A percentile compares a stretch with the other conserved stretches of the same genome.
Conservation (phyloP, 2,329 filamentous ascomycete genomes). For the Colletotrichum lentis region DNA sequence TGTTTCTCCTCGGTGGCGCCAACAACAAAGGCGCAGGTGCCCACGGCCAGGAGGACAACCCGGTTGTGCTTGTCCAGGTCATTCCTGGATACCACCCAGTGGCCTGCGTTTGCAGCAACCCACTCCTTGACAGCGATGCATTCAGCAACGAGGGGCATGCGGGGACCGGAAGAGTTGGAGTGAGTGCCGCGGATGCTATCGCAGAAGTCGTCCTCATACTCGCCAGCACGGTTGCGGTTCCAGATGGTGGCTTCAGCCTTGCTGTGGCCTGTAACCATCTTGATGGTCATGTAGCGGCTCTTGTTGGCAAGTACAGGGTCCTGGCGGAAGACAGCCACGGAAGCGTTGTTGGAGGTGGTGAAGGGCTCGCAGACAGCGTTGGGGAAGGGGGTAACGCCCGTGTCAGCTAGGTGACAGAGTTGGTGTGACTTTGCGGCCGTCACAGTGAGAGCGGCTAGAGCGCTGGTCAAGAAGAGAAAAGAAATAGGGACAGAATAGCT, state of each 20-base stretch:
- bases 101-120: constrained; percentile 15
- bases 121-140: constrained; percentile 11
- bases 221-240: neutral
- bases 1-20: neutral
- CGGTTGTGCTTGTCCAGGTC: neutral
- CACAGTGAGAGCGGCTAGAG: neutral
- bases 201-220: neutral
- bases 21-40: constrained; percentile 5
- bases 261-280: neutral
- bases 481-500: neutral
- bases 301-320: neutral
- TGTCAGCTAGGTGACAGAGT: neutral
- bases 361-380: constrained; percentile 8
- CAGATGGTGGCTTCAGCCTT: neutral
- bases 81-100: constrained; percentile 11
- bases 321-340: neutral
- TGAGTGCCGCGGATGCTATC: neutral
- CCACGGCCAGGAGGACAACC: neutral
- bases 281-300: neutral
- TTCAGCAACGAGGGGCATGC: neutral
- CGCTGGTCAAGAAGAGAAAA: neutral
- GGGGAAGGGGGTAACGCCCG: neutral
- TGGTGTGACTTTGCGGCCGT: neutral
- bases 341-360: neutral
- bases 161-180: neutral